phyloP scores from a whole-genome alignment of 306 rosid species.

The Fagus sylvatica region DNA sequence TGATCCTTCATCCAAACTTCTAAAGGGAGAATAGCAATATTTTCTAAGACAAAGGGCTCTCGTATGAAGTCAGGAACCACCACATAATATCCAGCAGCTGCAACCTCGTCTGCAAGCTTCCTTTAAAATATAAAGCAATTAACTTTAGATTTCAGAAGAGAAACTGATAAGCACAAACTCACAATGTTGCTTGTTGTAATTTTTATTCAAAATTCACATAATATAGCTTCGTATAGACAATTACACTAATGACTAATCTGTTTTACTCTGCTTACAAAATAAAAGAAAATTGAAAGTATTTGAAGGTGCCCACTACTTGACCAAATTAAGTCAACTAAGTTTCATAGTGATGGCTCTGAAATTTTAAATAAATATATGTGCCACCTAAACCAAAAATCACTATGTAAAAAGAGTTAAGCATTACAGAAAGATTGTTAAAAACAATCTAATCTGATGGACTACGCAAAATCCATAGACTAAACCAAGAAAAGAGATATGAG shows the following conservation, averaged over 20 bases:
- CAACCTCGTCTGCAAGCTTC: constrained; percentile 82
- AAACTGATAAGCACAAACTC: not conserved
- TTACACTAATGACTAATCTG: not conserved
- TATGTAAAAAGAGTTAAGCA: not conserved
- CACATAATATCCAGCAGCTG: constrained; percentile 75
- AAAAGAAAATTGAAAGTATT: not conserved
- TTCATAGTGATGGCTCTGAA: not conserved
- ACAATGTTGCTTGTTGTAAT: not conserved
- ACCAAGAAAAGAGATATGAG: not conserved
- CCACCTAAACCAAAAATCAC: not conserved
- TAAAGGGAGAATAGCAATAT: constrained; percentile 33
- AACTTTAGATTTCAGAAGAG: constrained; percentile 11
- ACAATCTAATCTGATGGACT: not conserved
- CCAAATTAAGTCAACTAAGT: not conserved
- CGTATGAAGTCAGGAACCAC: constrained; percentile 72
- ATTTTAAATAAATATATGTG: not conserved
- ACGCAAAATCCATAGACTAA: not conserved
- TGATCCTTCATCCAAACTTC: constrained; percentile 60
- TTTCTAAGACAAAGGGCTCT: constrained; percentile 52
- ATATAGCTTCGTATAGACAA: not conserved
- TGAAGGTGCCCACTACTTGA: not conserved
- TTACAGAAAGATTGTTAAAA: not conserved
- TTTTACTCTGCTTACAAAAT: not conserved
- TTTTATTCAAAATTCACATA: not conserved
- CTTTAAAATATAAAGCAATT: constrained; percentile 36